Evolutionary conservation across 2,329 filamentous ascomycete genomes (phyloP), one percentile per base, ranked within the genome.

Genomic region (Bipolaris oryzae): DNA sequence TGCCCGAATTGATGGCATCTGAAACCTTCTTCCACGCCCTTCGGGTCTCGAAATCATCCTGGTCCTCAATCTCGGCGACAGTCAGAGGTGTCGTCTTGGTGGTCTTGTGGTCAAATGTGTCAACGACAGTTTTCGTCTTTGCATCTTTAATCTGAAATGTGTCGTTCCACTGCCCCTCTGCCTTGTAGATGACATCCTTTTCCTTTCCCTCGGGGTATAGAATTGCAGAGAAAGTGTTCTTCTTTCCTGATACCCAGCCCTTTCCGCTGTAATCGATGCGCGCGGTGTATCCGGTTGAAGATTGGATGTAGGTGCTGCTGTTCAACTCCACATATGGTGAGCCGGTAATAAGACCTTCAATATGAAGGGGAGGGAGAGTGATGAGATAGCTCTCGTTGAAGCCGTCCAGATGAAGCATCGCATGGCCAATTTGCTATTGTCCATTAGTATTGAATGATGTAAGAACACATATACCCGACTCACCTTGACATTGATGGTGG

Each of bases 181-280:
- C 83, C n/a, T 87, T 91, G 81, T 94, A 97, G 46, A 89, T 81
- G 58, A 86, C 84, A 50, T 90, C 88, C 77, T 89, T 90, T 77
- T 88, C 91, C 77, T 79, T 87, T 60, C 82, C 85, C 60, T 79
- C 87, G 78, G 76, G 90, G 78, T 89, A 92, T 55, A 98, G 75
- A 21, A 82, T 82, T 13, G 92, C 94, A 11, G 82, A 86, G 74
- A 98, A 92, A 54, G 85, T 90, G 80, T 98, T 98, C 82, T 96
- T 97, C 83, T 96, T 96, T 64, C 94, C 95, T 43, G 89, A 92
- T 9, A 99, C 78, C 94, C 94, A 99, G 55, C 94, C 94, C 75
- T 92, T 94, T 70, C 94, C 93, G 59, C 87, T 90, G 80, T 96
- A 99, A 74, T 96, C 92, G 70, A 98, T 90, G 79, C 92, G 93